Evolutionary conservation across 305 asterid species (phyloP), one percentile per base, ranked within the genome.

Genomic region (Stenogyne calaminthoides): DNA sequence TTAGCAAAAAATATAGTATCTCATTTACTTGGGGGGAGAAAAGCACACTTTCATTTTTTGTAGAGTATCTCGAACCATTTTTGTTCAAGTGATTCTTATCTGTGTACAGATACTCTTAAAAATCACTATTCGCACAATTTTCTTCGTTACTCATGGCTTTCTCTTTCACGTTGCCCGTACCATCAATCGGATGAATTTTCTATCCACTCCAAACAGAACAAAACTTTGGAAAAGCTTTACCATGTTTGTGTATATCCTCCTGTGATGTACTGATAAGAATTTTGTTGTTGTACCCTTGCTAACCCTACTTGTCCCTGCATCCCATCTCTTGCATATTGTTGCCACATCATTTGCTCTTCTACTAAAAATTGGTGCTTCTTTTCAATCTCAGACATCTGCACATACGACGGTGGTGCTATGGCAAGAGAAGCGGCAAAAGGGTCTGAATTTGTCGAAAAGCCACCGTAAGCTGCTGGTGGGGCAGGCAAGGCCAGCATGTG

Each of bases 361-460:
- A 82, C 77, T 58, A 84, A 78, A 36, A 88, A 55, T 52, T 83
- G 80, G 44, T 83, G 97, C 73, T 86, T 91, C 79, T 75, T 87
- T 80, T 89, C 97, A 78, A 91, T 73, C 55, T 91, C 97, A 0
- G 89, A 76, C 92, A 89, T 85, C 54, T 93, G 98, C 78, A 89
- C 91, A 29, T 86, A 91, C 4, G 90, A 6, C 1, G 97, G 97
- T 7, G 96, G 97, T 4, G 87, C 84, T 19, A 91, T 52, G 4
- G 79, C 72, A 0, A 87, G 78, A 5, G 98, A 91, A 42, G 94
- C 96, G 0, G 91, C 86, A 60, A 88, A 93, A 3, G 95, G 96
- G 74, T 91, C 96, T 0, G 55, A 14, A 64, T 42, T 67, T 10
- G 70, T 12, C 16, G 79, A 39, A 47, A 15, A 25, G 19, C 62